Evolutionary conservation across 1,284 basidiomycete genomes (phyloP).

Genomic region (Blastosporella zonata): DNA sequence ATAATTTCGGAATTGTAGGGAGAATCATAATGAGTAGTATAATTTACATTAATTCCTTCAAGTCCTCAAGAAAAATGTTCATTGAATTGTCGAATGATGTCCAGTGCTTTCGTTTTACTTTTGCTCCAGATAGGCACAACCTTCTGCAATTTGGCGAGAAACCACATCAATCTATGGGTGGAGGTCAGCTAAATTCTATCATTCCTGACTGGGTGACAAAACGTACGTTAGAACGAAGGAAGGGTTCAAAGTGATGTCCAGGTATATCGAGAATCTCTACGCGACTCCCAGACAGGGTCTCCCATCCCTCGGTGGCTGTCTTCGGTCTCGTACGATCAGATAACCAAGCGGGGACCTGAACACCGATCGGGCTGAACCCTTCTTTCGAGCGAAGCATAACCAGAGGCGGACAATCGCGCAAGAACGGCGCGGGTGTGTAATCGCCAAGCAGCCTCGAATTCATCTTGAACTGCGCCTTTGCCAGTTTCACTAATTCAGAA

Average conservation of each 20-base stretch:
- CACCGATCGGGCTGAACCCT: slow-evolving; percentile 33
- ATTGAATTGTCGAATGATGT: background rate
- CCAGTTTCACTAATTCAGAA: slow-evolving; percentile 26
- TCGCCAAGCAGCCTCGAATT: slow-evolving; percentile 38
- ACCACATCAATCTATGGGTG: slow-evolving; percentile 21
- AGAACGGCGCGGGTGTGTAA: slow-evolving; percentile 33
- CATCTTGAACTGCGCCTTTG: slow-evolving; percentile 42
- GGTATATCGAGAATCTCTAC: slow-evolving; percentile 54
- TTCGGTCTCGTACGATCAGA: slow-evolving; percentile 39
- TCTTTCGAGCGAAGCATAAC: slow-evolving; percentile 44
- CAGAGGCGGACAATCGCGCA: slow-evolving; percentile 30
- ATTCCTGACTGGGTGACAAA: background rate
- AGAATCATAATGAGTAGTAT: background rate
- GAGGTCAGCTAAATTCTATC: background rate
- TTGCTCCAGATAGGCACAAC: slow-evolving; percentile 25
- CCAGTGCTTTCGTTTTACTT: background rate
- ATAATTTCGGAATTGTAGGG: too few relatives aligned
- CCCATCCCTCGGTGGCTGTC: slow-evolving; percentile 45
- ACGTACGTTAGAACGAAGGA: slow-evolving; percentile 52
- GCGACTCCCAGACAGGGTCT: slow-evolving; percentile 33
- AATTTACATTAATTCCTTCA: background rate
- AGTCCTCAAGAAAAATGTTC: background rate
- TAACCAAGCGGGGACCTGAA: slow-evolving; percentile 48
- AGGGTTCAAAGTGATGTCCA: slow-evolving; percentile 65
- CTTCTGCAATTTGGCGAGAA: slow-evolving; percentile 25